phyloP scores from a whole-genome alignment of 2,329 filamentous ascomycete genomes.

The Leptographium radiaticola region DNA sequence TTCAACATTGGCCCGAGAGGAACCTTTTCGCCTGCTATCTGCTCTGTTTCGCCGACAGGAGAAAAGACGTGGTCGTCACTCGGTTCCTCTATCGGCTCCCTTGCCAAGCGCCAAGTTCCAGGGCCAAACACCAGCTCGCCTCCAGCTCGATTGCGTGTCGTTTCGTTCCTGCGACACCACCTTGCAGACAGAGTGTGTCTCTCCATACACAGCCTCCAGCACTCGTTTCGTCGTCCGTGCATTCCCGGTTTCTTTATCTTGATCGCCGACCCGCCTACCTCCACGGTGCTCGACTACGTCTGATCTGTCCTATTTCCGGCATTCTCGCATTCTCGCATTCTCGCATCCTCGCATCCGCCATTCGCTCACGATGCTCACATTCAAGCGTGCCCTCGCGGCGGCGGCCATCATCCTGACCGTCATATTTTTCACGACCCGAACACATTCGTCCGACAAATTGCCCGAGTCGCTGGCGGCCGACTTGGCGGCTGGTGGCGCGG shows the following conservation, averaged over 20 bases:
- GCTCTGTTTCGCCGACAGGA: neutral
- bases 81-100: neutral
- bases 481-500: too few relatives aligned
- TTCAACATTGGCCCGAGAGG: too few relatives aligned
- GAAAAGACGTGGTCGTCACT: neutral
- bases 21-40: neutral
- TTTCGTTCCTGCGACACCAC: neutral
- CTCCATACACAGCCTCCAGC: too few relatives aligned
- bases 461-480: neutral
- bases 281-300: neutral
- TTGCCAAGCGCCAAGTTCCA: too few relatives aligned
- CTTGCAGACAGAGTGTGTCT: too few relatives aligned
- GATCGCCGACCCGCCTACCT: too few relatives aligned
- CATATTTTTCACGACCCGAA: conserved; percentile 55
- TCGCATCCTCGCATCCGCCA: neutral
- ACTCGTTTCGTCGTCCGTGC: too few relatives aligned
- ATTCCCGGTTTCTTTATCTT: too few relatives aligned
- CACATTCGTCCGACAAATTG: conserved; percentile 30
- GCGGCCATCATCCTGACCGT: conserved; percentile 56
- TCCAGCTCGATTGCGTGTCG: neutral
- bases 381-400: conserved; percentile 59
- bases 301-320: neutral
- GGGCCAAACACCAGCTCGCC: neutral
- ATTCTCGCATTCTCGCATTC: too few relatives aligned
- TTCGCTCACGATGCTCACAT: conserved; percentile 54